Evolutionary conservation across 768 basidiomycete genomes (phyloP).

Genomic region (Mycena polygramma): DNA sequence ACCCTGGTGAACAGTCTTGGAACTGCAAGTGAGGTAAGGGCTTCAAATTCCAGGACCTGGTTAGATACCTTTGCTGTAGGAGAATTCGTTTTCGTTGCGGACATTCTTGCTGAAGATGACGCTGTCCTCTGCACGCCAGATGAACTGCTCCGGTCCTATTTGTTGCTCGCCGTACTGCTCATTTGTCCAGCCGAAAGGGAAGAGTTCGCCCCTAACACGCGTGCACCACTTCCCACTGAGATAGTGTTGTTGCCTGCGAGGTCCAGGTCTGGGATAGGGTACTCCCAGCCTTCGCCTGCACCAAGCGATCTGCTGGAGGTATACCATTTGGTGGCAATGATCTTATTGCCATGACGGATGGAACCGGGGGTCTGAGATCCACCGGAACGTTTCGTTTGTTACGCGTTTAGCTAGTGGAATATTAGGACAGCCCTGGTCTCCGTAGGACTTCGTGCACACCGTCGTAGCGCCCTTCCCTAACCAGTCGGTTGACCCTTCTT

Average conservation of each 20-base stretch:
- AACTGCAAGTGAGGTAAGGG: neutral
- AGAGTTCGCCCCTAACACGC: conserved; percentile 68
- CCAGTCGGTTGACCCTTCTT: conserved; percentile 61
- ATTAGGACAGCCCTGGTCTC: neutral
- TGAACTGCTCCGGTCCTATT: conserved; percentile 79
- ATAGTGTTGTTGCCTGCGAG: conserved; percentile 48
- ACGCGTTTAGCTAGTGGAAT: conserved; percentile 56
- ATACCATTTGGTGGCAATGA: conserved; percentile 87
- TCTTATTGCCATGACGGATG: conserved; percentile 72
- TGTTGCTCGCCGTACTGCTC: conserved; percentile 76
- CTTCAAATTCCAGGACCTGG: neutral
- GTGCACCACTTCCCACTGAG: conserved; percentile 61
- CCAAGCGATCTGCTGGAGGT: conserved; percentile 73
- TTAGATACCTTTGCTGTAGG: conserved; percentile 74
- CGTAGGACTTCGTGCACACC: conserved; percentile 48
- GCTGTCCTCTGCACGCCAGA: conserved; percentile 70
- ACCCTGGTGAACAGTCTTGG: conserved; percentile 75
- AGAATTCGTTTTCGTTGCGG: conserved; percentile 60
- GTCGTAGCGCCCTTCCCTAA: conserved; percentile 67
- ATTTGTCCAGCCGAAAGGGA: conserved; percentile 71
- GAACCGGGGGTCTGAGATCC: conserved; percentile 78
- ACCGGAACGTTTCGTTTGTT: conserved; percentile 83
- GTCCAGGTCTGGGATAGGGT: conserved; percentile 61
- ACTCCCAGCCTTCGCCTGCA: conserved; percentile 83
- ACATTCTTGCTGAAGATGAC: conserved; percentile 79